Evolutionary conservation across 73 alveolate genomes (phyloP), one percentile per base, ranked within the genome.

Genomic region (Durusdinium trenchii): DNA sequence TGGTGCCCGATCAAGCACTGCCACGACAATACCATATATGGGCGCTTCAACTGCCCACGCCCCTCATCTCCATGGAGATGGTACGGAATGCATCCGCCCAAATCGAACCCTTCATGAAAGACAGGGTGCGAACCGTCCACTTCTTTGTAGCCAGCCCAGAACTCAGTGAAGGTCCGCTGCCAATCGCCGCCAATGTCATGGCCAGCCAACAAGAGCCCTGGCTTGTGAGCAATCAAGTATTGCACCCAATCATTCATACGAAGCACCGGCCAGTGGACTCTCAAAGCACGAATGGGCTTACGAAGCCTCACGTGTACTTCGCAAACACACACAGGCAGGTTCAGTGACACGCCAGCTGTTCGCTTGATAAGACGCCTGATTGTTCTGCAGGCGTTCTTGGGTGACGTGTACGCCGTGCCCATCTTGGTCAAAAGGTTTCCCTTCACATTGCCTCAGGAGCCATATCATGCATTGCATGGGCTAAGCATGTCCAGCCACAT

Each of bases 51-150:
- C 36, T 42, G 93, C 14, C 93, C 93, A 32, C 93, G 6, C 35
- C 93, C 93, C 42, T 83, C 93, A n/a, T 83, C 93, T 2, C 93
- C 93, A 51, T 83, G 93, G 47, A 83, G 1, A 6, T 3, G 12
- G n/a, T 23, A 4, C 76, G 95, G 95, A 0, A 86, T 38, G 47
- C 95, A 48, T 3, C 35, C 3, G 1, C 47, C 50, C 0, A 2
- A 51, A 36, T 46, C 75, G 40, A 51, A 50, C 5, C 7, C 36
- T 1, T 3, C n/a, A 5, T 43, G 6, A 12, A 32, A 83, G 42
- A 83, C n/a, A n/a, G 73, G 67, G 51, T 83, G 93, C 36, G 4
- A 3, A 4, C 47, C 18, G 12, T 48, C 51, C 14, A 83, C 23
- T 1, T 48, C 47, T 43, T 86, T 36, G 95, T 86, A 86, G 61